phyloP scores from a whole-genome alignment of 257 asterid species.

The Solanum bulbocastanum region DNA sequence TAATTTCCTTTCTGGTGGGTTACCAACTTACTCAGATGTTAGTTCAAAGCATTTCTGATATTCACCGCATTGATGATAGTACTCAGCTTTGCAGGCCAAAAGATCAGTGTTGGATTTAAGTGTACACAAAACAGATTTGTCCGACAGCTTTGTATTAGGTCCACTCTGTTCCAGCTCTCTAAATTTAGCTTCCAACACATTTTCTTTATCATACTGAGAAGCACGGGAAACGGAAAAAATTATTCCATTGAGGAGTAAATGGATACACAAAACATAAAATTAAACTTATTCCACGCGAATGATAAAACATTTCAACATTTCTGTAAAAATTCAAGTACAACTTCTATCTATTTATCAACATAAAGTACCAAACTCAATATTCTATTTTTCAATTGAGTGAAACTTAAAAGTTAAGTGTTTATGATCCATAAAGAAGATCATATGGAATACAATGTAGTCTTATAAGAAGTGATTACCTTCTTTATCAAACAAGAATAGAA shows the following conservation, averaged over 20 bases:
- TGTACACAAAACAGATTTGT: slow-evolving; percentile 51
- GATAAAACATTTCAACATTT: not conserved
- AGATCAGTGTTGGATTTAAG: slow-evolving; percentile 86
- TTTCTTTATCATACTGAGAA: slow-evolving; percentile 80
- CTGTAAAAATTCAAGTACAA: not conserved
- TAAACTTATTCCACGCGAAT: not conserved
- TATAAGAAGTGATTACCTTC: slow-evolving; percentile 45
- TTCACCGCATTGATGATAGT: slow-evolving; percentile 93
- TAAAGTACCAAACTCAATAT: not conserved
- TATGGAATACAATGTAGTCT: not conserved
- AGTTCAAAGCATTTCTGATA: slow-evolving; percentile 91
- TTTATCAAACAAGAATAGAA: slow-evolving; percentile 86
- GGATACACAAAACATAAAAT: not conserved
- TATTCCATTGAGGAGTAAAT: not conserved
- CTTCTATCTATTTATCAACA: not conserved
- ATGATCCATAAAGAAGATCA: not conserved
- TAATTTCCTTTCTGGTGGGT: not conserved
- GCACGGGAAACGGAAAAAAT: slow-evolving; percentile 3
- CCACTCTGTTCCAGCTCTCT: slow-evolving; percentile 77
- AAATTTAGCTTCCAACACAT: slow-evolving; percentile 73
- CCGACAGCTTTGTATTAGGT: slow-evolving; percentile 30
- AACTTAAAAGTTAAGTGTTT: not conserved
- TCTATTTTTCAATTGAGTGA: not conserved
- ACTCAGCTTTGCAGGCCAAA: slow-evolving; percentile 98
- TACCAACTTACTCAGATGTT: slow-evolving; percentile 64